phyloP scores from a whole-genome alignment of 1,284 basidiomycete genomes.

The Vanrija sp. region DNA sequence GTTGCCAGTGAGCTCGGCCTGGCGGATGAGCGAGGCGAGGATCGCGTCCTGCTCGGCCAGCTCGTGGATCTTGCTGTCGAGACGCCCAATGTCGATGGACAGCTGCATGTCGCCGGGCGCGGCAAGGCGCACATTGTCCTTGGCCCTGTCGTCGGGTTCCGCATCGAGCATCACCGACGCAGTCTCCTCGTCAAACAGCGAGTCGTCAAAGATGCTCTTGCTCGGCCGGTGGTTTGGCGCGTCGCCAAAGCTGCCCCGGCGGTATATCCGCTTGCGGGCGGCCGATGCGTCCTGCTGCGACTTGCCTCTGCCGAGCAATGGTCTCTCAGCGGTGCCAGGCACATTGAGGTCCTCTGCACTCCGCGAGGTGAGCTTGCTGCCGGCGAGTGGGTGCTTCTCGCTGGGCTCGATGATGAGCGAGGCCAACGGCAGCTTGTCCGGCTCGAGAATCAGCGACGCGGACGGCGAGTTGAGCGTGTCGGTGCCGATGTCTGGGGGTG shows the following conservation, averaged over 20 bases:
- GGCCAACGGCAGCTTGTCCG: neutral
- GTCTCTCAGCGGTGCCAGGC: no score
- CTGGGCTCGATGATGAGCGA: no score
- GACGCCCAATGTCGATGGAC: constrained; percentile 70
- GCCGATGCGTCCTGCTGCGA: constrained; percentile 2
- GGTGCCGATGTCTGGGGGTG: neutral
- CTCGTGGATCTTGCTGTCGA: constrained; percentile 69
- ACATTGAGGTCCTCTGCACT: constrained; percentile 34
- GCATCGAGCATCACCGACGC: constrained; percentile 40
- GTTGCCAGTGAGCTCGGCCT: constrained; percentile 90
- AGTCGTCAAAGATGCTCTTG: constrained; percentile 45
- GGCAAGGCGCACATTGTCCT: constrained; percentile 62
- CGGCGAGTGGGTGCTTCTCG: constrained; percentile 4
- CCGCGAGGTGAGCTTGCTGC: constrained; percentile 24
- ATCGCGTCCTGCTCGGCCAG: constrained; percentile 75
- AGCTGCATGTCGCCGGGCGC: constrained; percentile 82
- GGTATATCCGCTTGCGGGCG: constrained; percentile 8
- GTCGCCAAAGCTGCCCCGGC: neutral
- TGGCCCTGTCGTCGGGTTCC: constrained; percentile 1
- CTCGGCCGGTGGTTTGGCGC: neutral
- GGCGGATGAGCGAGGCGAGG: constrained; percentile 79
- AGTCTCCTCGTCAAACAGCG: constrained; percentile 39
- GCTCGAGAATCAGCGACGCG: constrained; percentile 21
- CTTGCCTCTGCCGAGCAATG: neutral
- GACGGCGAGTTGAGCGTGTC: constrained; percentile 13